A percentile compares a stretch with the other conserved stretches of the same genome.
Evolutionary conservation across 2,329 filamentous ascomycete species (phyloP).

Genomic region (Penicillium sclerotiorum): DNA sequence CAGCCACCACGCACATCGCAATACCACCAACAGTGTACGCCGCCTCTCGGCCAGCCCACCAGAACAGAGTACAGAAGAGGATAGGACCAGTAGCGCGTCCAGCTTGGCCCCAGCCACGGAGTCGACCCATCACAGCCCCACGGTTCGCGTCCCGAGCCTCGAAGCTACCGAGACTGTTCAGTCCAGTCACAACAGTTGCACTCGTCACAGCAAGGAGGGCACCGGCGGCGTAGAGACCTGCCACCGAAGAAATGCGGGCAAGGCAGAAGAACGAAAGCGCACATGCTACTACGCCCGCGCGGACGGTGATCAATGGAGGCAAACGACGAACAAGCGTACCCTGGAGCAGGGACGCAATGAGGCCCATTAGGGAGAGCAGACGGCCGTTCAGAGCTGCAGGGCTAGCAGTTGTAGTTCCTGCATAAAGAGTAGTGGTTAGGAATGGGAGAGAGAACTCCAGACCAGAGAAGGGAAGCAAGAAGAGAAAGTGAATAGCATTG

Average conservation of each 20-base stretch:
- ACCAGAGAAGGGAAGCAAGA: constrained; percentile 95
- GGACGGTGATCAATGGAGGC: constrained; percentile 77
- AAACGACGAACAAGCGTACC: constrained; percentile 86
- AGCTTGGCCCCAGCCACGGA: constrained; percentile 80
- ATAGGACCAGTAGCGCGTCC: constrained; percentile 85
- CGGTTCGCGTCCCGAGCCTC: constrained; percentile 79
- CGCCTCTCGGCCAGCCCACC: constrained; percentile 90
- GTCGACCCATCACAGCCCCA: constrained; percentile 81
- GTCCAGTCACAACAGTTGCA: constrained; percentile 88
- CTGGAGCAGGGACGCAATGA: constrained; percentile 89
- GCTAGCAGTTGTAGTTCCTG: constrained; percentile 59
- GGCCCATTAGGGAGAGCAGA: constrained; percentile 85
- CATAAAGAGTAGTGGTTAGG: constrained; percentile 94
- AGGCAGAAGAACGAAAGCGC: constrained; percentile 80
- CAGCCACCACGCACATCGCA: constrained; percentile 75
- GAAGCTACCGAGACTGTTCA: constrained; percentile 90
- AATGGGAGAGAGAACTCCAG: constrained; percentile 98
- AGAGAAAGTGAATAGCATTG: constrained; percentile 83
- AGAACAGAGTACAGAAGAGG: constrained; percentile 92
- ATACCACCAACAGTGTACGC: constrained; percentile 81
- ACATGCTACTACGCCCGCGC: constrained; percentile 76
- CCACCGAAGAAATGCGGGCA: constrained; percentile 66
- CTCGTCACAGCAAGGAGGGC: constrained; percentile 85
- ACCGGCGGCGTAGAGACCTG: constrained; percentile 77
- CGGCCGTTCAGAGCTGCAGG: constrained; percentile 76